Conservation (phyloP, 306 rosid species). For the Vigna nakashimae region DNA sequence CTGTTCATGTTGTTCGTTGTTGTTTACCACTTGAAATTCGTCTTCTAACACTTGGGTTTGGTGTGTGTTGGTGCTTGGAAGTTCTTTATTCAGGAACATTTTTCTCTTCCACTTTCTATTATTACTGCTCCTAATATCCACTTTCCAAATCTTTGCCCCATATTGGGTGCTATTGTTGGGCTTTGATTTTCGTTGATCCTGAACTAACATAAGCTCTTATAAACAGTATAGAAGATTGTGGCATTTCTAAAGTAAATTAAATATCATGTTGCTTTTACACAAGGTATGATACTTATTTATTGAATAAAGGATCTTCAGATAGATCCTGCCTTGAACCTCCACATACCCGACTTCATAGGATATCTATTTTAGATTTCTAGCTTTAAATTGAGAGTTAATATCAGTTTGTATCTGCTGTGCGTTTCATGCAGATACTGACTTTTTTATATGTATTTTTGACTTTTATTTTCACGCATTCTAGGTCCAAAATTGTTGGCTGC, state of each 20-base stretch:
- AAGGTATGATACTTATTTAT: neutral
- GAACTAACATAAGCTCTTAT: conserved; percentile 10
- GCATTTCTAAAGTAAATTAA: conserved; percentile 16
- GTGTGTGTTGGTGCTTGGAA: no score
- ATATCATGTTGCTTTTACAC: neutral
- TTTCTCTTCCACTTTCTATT: neutral
- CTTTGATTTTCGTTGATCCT: no score
- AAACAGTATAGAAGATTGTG: conserved; percentile 10
- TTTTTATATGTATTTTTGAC: conserved; percentile 2
- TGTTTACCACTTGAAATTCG: no score
- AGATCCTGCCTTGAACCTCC: conserved; percentile 25
- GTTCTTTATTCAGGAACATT: neutral
- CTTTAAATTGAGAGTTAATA: neutral
- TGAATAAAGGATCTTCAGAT: neutral
- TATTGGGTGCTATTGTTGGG: no score
- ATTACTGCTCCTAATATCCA: neutral
- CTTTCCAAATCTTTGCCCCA: neutral
- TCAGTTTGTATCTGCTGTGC: conserved; percentile 32
- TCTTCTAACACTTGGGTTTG: no score
- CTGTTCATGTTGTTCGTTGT: no score
- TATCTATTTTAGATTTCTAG: neutral
- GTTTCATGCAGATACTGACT: conserved; percentile 28
- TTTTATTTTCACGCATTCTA: conserved; percentile 51
- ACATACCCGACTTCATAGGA: conserved; percentile 14
- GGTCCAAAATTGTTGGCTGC: conserved; percentile 80